Conservation (phyloP, 768 basidiomycete species). For the Leccinum olivaceopallidum region DNA sequence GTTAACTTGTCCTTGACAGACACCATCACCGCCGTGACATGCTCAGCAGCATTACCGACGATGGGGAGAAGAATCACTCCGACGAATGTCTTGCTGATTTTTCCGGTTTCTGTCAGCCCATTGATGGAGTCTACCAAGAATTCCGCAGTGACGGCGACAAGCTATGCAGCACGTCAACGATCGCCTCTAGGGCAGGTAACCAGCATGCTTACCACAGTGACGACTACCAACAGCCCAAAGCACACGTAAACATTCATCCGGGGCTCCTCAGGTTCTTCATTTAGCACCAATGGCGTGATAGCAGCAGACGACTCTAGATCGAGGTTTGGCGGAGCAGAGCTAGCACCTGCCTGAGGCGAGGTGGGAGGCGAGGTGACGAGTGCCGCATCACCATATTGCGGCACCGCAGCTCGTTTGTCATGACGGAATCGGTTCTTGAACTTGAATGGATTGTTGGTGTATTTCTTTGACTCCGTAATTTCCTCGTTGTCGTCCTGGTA, state of each 20-base stretch:
- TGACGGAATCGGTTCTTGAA: constrained; percentile 20
- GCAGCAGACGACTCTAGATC: constrained; percentile 16
- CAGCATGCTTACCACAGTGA: constrained; percentile 57
- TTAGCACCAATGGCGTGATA: background rate
- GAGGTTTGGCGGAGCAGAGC: background rate
- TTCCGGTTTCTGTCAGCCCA: constrained; percentile 58
- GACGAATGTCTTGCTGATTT: constrained; percentile 78
- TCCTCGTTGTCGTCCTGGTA: constrained; percentile 49
- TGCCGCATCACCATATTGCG: constrained; percentile 6
- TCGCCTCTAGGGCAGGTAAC: background rate
- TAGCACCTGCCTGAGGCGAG: background rate
- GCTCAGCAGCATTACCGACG: constrained; percentile 90
- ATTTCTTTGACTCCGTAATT: constrained; percentile 40
- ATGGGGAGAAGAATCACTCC: constrained; percentile 89
- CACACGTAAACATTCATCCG: constrained; percentile 58
- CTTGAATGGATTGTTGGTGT: constrained; percentile 42
- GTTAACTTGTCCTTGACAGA: constrained; percentile 90
- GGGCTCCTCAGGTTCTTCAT: constrained; percentile 42
- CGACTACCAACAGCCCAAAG: constrained; percentile 49
- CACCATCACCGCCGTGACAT: constrained; percentile 89
- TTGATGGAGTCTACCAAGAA: constrained; percentile 80
- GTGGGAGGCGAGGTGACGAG: constrained; percentile 9
- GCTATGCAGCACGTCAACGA: constrained; percentile 30
- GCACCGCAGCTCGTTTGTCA: constrained; percentile 6
- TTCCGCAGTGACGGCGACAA: constrained; percentile 59